These are phyloP conservation scores for Cyclostephanos invisitatus DNA, from an alignment of 108 stramenopile species.

Conservation along the genomic window DNA sequence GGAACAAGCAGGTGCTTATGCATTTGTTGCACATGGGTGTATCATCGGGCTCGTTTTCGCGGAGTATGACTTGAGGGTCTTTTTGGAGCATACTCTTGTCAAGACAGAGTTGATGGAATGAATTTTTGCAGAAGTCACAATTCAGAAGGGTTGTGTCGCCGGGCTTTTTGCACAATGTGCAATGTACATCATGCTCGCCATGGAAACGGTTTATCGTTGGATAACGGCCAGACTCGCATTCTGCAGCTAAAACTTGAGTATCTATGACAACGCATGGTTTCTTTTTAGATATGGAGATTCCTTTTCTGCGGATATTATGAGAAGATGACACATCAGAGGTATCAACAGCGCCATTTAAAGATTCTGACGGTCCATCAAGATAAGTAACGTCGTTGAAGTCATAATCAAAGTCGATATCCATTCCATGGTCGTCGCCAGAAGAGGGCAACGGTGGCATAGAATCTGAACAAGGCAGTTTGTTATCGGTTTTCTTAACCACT, in stretches of 20 bases:
- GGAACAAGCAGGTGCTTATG: slow-evolving; percentile 42
- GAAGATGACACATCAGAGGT: neutral
- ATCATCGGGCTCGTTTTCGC: slow-evolving; percentile 74
- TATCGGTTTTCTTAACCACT: too few relatives aligned
- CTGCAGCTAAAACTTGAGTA: slow-evolving; percentile 61
- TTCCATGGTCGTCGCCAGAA: neutral
- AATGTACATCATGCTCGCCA: slow-evolving; percentile 51
- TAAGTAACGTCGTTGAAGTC: slow-evolving; percentile 3
- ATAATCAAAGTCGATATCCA: slow-evolving; percentile 15
- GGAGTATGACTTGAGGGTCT: slow-evolving; percentile 51
- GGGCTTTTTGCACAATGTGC: slow-evolving; percentile 57
- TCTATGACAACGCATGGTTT: slow-evolving; percentile 63
- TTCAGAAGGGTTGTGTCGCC: slow-evolving; percentile 46
- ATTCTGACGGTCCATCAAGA: slow-evolving; percentile 10
- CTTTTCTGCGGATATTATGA: neutral
- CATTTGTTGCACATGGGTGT: slow-evolving; percentile 80
- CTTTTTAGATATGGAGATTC: neutral
- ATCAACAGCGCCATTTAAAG: neutral
- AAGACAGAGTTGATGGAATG: slow-evolving; percentile 68
- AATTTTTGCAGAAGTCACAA: slow-evolving; percentile 74
- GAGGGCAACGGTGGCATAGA: slow-evolving; percentile 9
- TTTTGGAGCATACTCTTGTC: slow-evolving; percentile 41
- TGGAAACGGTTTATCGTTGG: slow-evolving; percentile 72
- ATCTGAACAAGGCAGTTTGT: too few relatives aligned
- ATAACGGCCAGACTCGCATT: slow-evolving; percentile 72